Evolutionary conservation across 2,329 filamentous ascomycete species (phyloP).

Genomic region (Penicillium sp.): DNA sequence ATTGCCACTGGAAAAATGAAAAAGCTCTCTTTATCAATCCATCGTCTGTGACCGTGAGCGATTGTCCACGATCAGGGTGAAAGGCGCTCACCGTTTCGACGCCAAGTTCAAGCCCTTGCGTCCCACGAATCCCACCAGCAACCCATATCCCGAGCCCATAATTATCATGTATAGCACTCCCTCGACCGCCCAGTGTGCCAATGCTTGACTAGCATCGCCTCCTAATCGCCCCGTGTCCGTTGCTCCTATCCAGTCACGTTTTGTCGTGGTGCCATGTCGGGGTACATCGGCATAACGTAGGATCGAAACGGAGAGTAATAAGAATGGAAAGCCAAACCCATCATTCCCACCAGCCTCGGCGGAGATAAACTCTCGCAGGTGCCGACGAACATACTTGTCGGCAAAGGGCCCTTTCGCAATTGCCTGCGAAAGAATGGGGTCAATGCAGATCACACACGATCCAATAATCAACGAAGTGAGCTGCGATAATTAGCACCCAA

Average conservation of each 20-base stretch:
- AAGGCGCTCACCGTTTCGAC: constrained; percentile 26
- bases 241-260: constrained; percentile 31
- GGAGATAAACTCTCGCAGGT: constrained; percentile 61
- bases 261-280: constrained; percentile 14
- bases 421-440: constrained; percentile 62
- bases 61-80: neutral
- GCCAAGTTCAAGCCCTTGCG: constrained; percentile 49
- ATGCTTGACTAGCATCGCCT: constrained; percentile 52
- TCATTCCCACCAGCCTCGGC: constrained; percentile 63
- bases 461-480: constrained; percentile 58
- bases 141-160: constrained; percentile 54
- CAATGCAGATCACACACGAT: constrained; percentile 62
- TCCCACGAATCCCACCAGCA: constrained; percentile 50
- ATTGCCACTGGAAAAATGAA: constrained; percentile 54
- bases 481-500: constrained; percentile 18
- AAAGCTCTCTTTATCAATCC: constrained; percentile 58
- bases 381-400: constrained; percentile 60
- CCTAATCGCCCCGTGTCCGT: constrained; percentile 53
- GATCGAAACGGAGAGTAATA: constrained; percentile 59
- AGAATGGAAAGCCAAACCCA: constrained; percentile 62
- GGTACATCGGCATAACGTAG: constrained; percentile 53
- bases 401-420: constrained; percentile 64
- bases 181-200: constrained; percentile 60
- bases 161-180: constrained; percentile 61
- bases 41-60: constrained; percentile 38